Conservation (phyloP, 805 yeast genomes). For the Diddensiella transvaalensis region DNA sequence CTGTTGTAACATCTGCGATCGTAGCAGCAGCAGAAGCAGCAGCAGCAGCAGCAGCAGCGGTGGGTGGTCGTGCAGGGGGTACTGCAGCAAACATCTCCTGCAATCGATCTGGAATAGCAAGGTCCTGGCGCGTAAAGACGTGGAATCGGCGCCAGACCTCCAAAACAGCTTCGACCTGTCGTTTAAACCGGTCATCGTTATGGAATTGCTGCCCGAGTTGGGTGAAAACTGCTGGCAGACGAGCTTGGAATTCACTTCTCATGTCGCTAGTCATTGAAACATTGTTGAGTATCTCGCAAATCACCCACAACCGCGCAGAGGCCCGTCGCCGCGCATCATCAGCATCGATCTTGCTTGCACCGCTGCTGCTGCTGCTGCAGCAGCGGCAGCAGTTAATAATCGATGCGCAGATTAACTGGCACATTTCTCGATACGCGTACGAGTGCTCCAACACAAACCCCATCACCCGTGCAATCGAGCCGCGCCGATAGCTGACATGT, state of each 20-base stretch:
- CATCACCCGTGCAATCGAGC: slow-evolving; percentile 30
- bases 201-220: not conserved
- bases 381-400: slow-evolving; percentile 17
- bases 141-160: not conserved
- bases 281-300: slow-evolving; percentile 28
- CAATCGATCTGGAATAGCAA: not conserved
- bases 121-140: slow-evolving; percentile 5
- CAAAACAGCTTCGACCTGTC: slow-evolving; percentile 9
- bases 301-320: slow-evolving; percentile 27
- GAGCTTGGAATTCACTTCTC: slow-evolving; percentile 5
- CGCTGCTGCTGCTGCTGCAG: slow-evolving; percentile 9
- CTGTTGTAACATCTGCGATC: no score
- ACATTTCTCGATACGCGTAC: slow-evolving; percentile 26
- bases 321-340: no score
- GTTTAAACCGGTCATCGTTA: slow-evolving; percentile 5
- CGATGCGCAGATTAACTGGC: slow-evolving; percentile 22
- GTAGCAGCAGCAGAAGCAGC: no score
- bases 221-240: slow-evolving; percentile 12
- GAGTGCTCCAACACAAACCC: slow-evolving; percentile 29
- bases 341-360: slow-evolving; percentile 14
- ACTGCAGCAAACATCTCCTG: no score
- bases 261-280: slow-evolving; percentile 14
- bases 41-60: no score
- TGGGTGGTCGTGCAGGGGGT: no score
- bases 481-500: slow-evolving; percentile 27